Evolutionary conservation across 495 filamentous ascomycete genomes (phyloP).

Genomic region (Collariella sp.): DNA sequence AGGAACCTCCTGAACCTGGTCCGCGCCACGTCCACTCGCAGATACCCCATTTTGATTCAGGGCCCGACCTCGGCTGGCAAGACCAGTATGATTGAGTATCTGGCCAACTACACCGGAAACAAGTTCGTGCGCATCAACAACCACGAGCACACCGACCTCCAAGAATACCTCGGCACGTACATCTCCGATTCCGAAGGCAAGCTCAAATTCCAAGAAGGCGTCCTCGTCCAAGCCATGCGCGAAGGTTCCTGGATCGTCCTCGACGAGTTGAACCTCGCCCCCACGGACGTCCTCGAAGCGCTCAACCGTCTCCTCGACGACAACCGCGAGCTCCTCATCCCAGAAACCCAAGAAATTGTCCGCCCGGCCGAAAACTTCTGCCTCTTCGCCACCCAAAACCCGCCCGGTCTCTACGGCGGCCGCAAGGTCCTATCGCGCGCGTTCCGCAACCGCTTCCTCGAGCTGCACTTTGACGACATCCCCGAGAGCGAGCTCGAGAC

Average conservation of each 20-base stretch:
- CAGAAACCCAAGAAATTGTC: constrained; percentile 91
- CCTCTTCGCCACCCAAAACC: constrained; percentile 98
- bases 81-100: constrained; percentile 97
- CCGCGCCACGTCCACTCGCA: constrained; percentile 78
- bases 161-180: constrained; percentile 96
- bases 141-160: constrained; percentile 95
- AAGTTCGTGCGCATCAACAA: constrained; percentile 99
- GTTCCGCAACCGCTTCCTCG: constrained; percentile 93
- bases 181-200: constrained; percentile 76
- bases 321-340: constrained; percentile 94
- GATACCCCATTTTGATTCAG: constrained; percentile 92
- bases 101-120: constrained; percentile 91
- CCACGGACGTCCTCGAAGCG: constrained; percentile 92
- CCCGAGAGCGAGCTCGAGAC: constrained; percentile 90
- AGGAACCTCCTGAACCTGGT: constrained; percentile 91
- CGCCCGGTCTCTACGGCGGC: constrained; percentile 89
- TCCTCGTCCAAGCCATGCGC: constrained; percentile 85
- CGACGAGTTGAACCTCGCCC: constrained; percentile 92
- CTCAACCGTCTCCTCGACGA: constrained; percentile 92
- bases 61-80: constrained; percentile 96
- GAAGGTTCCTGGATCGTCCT: constrained; percentile 97
- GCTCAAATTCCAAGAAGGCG: constrained; percentile 82
- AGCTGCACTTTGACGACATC: constrained; percentile 97
- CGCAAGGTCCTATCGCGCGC: constrained; percentile 87
- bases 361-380: constrained; percentile 91